Percentiles rank a stretch among this genome's conserved stretches.
phyloP scores from a whole-genome alignment of 75 land plant genomes.

The Picea glauca region DNA sequence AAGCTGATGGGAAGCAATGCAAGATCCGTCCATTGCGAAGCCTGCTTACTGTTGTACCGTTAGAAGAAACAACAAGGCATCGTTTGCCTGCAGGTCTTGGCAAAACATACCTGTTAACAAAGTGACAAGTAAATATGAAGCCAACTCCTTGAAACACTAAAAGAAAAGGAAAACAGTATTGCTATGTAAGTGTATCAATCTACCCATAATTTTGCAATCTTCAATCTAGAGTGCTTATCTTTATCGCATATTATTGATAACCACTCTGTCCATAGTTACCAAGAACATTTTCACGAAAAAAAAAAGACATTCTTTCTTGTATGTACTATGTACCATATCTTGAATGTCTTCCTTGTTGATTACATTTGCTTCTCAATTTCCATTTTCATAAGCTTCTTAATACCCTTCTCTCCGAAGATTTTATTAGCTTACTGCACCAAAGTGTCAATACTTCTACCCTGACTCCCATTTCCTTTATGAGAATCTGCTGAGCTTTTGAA shows the following conservation, averaged over 20 bases:
- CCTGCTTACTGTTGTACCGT: slow-evolving; percentile 83
- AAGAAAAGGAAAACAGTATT: background rate
- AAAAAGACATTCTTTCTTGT: too few species aligned
- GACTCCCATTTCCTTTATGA: too few species aligned
- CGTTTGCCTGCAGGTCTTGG: slow-evolving; percentile 90
- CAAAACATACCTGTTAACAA: slow-evolving; percentile 66
- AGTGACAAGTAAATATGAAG: background rate
- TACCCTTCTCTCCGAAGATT: too few species aligned
- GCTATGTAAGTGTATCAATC: background rate
- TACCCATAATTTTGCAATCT: background rate
- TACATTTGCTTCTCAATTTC: too few species aligned
- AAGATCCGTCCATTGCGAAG: slow-evolving; percentile 79
- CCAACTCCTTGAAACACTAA: background rate
- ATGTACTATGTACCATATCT: too few species aligned
- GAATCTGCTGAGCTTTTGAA: too few species aligned
- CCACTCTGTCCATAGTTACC: slow-evolving; percentile 1
- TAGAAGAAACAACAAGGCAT: slow-evolving; percentile 90
- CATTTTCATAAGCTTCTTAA: too few species aligned
- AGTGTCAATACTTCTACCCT: too few species aligned
- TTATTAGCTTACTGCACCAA: too few species aligned
- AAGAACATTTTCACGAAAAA: background rate
- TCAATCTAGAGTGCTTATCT: background rate
- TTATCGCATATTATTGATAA: background rate
- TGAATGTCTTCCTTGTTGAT: too few species aligned
- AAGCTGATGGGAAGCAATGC: slow-evolving; percentile 89